These are phyloP conservation scores for Abortiporus biennis DNA, from an alignment of 1,284 basidiomycete genomes.

Conservation along the genomic window DNA sequence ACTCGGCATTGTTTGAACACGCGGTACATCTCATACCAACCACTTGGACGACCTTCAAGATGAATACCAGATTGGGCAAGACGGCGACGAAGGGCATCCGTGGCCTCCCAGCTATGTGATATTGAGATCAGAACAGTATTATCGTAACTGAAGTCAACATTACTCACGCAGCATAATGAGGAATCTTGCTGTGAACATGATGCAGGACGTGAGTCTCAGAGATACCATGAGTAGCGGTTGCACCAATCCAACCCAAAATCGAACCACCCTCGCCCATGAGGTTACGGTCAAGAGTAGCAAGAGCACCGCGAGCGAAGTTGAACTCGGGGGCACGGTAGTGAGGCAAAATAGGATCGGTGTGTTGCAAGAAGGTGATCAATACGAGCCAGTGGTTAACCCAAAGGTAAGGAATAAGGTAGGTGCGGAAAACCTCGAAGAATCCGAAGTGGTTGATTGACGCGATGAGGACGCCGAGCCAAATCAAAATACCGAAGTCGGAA, in stretches of 20 bases:
- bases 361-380: constrained; percentile 92
- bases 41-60: constrained; percentile 60
- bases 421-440: constrained; percentile 70
- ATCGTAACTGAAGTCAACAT: constrained; percentile 2
- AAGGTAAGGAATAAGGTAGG: constrained; percentile 90
- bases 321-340: constrained; percentile 92
- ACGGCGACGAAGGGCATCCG: constrained; percentile 79
- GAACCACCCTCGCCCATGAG: constrained; percentile 78
- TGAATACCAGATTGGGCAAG: constrained; percentile 59
- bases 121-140: background rate
- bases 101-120: constrained; percentile 79
- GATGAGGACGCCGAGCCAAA: constrained; percentile 64
- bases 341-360: constrained; percentile 92
- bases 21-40: constrained; percentile 76
- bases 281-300: constrained; percentile 88
- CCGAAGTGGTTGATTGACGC: constrained; percentile 61
- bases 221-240: constrained; percentile 79
- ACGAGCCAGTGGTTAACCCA: constrained; percentile 91
- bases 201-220: constrained; percentile 92
- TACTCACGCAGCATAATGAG: constrained; percentile 79
- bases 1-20: constrained; percentile 75
- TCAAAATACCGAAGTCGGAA: constrained; percentile 80
- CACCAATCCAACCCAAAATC: constrained; percentile 74
- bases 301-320: constrained; percentile 93
- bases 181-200: constrained; percentile 90